These are phyloP conservation scores for Eragrostis curvula DNA, from an alignment of 176 grass and related monocot genomes.

Conservation along the genomic window DNA sequence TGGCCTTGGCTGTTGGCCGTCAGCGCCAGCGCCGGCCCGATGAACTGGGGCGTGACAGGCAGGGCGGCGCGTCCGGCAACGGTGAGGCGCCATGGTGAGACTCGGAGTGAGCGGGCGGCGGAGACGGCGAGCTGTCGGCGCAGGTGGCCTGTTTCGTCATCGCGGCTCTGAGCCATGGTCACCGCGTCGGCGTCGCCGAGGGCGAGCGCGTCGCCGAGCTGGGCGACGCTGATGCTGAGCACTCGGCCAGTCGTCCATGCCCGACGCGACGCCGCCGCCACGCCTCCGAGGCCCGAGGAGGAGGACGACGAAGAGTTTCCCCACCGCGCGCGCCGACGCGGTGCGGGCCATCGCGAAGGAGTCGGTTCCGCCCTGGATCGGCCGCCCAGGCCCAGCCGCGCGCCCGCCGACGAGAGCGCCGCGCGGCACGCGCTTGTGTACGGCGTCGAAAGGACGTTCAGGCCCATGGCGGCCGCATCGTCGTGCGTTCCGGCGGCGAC, in stretches of 20 bases:
- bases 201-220: slow-evolving; percentile 56
- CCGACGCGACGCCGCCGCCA: not conserved
- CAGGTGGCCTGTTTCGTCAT: slow-evolving; percentile 89
- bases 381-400: slow-evolving; percentile 5
- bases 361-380: no score
- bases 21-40: slow-evolving; percentile 74
- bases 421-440: slow-evolving; percentile 64
- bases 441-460: slow-evolving; percentile 53
- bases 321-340: slow-evolving; percentile 52
- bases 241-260: slow-evolving; percentile 84
- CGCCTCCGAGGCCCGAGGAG: slow-evolving; percentile 30
- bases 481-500: not conserved
- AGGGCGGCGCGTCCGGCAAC: no score
- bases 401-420: slow-evolving; percentile 48
- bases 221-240: slow-evolving; percentile 65
- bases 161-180: slow-evolving; percentile 86
- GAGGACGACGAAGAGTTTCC: slow-evolving; percentile 27
- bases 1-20: slow-evolving; percentile 35
- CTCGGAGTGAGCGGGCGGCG: not conserved
- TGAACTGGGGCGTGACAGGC: no score
- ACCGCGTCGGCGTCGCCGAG: slow-evolving; percentile 36
- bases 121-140: slow-evolving; percentile 51
- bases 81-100: slow-evolving; percentile 32
- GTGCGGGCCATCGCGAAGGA: slow-evolving; percentile 67
- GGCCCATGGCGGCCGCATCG: not conserved